Evolutionary conservation across 192 early-diverging fungal species (phyloP).

Genomic region (Chytriomyces sp.): DNA sequence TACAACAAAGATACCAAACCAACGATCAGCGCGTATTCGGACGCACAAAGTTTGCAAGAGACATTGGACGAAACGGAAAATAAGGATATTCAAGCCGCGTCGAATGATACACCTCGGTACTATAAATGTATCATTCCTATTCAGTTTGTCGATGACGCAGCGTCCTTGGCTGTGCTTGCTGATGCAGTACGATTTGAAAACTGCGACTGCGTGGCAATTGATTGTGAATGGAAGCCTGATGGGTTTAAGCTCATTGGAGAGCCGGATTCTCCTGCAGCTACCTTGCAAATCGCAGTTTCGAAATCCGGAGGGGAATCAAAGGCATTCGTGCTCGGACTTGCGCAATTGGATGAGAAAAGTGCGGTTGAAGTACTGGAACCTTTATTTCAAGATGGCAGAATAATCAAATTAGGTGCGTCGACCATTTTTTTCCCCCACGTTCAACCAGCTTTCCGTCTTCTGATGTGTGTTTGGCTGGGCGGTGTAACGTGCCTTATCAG

Average conservation of each 20-base stretch:
- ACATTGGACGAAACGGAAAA: not conserved
- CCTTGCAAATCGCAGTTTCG: conserved; percentile 20
- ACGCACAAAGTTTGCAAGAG: not conserved
- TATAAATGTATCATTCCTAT: not conserved
- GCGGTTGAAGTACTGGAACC: not conserved
- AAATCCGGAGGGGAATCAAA: not conserved
- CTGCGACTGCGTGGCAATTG: conserved; percentile 21
- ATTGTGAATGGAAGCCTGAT: conserved; percentile 33
- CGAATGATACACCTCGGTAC: not conserved
- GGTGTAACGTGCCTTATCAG: not conserved
- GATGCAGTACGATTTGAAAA: not conserved
- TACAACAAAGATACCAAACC: not conserved
- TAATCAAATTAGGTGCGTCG: conserved; percentile 18
- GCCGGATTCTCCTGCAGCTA: conserved; percentile 21
- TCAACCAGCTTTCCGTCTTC: not conserved
- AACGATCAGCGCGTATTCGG: not conserved
- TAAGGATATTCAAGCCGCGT: not conserved
- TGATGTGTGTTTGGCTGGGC: not conserved
- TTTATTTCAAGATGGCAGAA: not conserved
- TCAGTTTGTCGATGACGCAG: conserved; percentile 9
- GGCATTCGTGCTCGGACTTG: conserved; percentile 20
- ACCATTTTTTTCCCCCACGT: not conserved
- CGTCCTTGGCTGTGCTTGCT: conserved; percentile 2
- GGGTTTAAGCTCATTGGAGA: conserved; percentile 21
- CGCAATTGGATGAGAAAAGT: conserved; percentile 1